Conservation (phyloP, 257 asterid species). For the Cruciata laevipes region DNA sequence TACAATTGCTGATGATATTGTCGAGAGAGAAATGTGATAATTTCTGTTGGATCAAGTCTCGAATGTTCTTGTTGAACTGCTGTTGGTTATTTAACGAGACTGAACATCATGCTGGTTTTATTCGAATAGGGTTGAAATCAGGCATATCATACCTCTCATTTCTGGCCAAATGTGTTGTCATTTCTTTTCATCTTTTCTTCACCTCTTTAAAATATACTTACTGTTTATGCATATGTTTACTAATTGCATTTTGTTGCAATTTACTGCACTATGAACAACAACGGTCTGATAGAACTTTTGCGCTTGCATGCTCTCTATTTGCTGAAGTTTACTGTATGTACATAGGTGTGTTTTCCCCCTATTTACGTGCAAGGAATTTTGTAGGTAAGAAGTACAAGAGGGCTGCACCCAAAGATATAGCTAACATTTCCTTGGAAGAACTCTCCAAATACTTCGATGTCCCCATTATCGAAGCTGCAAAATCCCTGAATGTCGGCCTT, state of each 20-base stretch:
- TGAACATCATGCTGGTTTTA: background rate
- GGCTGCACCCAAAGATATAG: constrained; percentile 24
- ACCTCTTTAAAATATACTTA: too few relatives aligned
- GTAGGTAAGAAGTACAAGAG: constrained; percentile 25
- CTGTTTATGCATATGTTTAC: background rate
- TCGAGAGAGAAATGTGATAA: background rate
- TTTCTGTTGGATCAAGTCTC: background rate
- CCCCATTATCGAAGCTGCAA: constrained; percentile 28
- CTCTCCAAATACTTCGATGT: constrained; percentile 29
- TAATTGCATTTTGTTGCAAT: too few relatives aligned
- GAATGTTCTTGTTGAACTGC: background rate
- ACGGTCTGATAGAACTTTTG: too few relatives aligned
- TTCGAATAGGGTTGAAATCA: too few relatives aligned
- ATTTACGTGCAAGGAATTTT: constrained; percentile 5
- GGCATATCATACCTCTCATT: background rate
- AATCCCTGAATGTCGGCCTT: constrained; percentile 25
- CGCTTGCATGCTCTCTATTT: background rate
- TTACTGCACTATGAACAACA: too few relatives aligned
- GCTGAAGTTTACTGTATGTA: background rate
- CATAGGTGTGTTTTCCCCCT: background rate
- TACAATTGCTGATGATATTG: background rate
- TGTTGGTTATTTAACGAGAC: background rate
- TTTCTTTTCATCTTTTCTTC: background rate
- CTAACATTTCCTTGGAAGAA: constrained; percentile 26
- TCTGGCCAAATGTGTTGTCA: background rate